phyloP scores from a whole-genome alignment of 2,329 filamentous ascomycete species.

The Colletotrichum sp. region DNA sequence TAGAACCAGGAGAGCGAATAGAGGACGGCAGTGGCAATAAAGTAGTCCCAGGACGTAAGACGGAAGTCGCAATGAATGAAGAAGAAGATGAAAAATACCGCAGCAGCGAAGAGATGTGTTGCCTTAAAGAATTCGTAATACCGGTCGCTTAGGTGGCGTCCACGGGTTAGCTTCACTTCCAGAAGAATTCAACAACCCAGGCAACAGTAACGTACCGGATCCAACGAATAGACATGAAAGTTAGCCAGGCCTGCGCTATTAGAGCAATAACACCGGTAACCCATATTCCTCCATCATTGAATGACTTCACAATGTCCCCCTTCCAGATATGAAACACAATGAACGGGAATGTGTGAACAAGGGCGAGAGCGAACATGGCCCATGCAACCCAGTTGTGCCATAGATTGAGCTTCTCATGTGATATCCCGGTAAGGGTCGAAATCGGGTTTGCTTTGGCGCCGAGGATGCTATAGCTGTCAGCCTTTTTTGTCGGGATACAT shows the following conservation, averaged over 20 bases:
- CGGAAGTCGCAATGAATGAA: slow-evolving; percentile 65
- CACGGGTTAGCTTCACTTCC: background rate
- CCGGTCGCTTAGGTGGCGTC: slow-evolving; percentile 41
- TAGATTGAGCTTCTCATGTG: slow-evolving; percentile 62
- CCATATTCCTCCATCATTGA: slow-evolving; percentile 50
- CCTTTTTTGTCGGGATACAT: too few relatives aligned
- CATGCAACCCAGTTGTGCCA: slow-evolving; percentile 60
- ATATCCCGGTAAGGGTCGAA: slow-evolving; percentile 56
- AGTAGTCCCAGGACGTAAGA: slow-evolving; percentile 65
- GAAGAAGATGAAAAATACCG: slow-evolving; percentile 62
- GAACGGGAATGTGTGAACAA: slow-evolving; percentile 66
- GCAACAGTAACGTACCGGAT: slow-evolving; percentile 44
- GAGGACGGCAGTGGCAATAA: slow-evolving; percentile 56
- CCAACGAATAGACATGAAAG: slow-evolving; percentile 52
- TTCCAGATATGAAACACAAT: slow-evolving; percentile 55
- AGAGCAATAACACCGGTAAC: slow-evolving; percentile 62
- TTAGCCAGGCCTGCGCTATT: slow-evolving; percentile 58
- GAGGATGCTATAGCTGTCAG: slow-evolving; percentile 35
- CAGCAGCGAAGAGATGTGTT: slow-evolving; percentile 55
- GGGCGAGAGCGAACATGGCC: slow-evolving; percentile 59
- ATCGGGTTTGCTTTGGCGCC: slow-evolving; percentile 62
- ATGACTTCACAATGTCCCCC: slow-evolving; percentile 52
- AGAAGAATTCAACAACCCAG: background rate
- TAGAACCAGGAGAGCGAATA: slow-evolving; percentile 42
- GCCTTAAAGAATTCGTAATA: slow-evolving; percentile 68